Conservation (phyloP, 2,329 filamentous ascomycete species). For the Colletotrichum truncatum region DNA sequence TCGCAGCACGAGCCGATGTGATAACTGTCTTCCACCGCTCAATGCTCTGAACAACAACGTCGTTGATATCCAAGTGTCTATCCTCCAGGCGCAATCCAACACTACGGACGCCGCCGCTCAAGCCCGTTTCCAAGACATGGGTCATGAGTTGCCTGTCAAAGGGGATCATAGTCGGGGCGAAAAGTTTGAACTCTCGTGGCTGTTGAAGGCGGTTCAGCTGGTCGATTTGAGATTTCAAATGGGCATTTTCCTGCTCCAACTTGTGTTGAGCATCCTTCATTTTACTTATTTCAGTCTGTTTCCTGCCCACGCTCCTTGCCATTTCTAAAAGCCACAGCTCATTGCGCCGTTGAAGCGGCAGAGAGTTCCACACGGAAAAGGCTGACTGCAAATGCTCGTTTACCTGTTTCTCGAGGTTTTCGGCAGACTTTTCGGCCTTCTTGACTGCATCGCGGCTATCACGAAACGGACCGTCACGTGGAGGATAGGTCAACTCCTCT, state of each 20-base stretch:
- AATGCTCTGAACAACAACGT: conserved; percentile 63
- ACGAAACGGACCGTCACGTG: conserved; percentile 47
- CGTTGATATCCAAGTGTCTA: conserved; percentile 60
- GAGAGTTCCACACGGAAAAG: conserved; percentile 78
- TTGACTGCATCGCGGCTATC: conserved; percentile 57
- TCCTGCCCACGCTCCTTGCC: conserved; percentile 66
- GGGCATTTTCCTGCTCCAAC: conserved; percentile 65
- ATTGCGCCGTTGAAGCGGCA: conserved; percentile 64
- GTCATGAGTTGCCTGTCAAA: conserved; percentile 59
- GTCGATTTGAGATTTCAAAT: conserved; percentile 67
- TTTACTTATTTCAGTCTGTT: conserved; percentile 63
- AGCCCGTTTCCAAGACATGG: conserved; percentile 55
- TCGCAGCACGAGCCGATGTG: conserved; percentile 54
- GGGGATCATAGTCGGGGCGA: conserved; percentile 60
- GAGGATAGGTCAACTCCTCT: conserved; percentile 63
- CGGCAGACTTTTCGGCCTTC: conserved; percentile 61
- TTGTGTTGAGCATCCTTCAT: conserved; percentile 59
- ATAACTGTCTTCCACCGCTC: conserved; percentile 71
- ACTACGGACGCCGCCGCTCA: conserved; percentile 44
- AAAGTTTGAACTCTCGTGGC: conserved; percentile 65
- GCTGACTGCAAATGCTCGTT: conserved; percentile 80
- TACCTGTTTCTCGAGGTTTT: conserved; percentile 73
- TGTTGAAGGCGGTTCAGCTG: conserved; percentile 67
- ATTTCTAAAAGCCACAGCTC: conserved; percentile 71
- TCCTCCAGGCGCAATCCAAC: conserved; percentile 61